Percentiles rank a stretch among this genome's conserved stretches.
These are phyloP conservation scores for Phytophthora pluvialis DNA, from an alignment of 352 stramenopile species.

Conservation along the genomic window DNA sequence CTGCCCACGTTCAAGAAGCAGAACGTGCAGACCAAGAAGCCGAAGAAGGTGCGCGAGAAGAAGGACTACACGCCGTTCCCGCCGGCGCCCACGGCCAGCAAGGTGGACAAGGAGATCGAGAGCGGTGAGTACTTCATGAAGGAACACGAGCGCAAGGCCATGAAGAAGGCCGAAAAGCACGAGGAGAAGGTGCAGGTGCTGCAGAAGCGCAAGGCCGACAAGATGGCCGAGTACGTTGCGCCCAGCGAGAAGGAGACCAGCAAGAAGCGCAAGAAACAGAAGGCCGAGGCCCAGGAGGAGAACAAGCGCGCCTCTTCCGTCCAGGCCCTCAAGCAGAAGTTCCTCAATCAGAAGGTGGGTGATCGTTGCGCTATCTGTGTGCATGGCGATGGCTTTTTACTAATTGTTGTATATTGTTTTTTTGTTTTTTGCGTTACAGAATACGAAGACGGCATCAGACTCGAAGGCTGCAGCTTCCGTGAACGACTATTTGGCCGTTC, in stretches of 20 bases:
- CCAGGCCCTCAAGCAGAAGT: conserved; percentile 83
- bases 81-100: conserved; percentile 93
- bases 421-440: conserved; percentile 33
- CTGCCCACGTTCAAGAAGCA: conserved; percentile 99
- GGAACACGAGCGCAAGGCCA: conserved; percentile 93
- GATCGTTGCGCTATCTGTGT: not conserved
- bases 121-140: conserved; percentile 99
- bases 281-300: conserved; percentile 45
- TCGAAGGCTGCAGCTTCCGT: conserved; percentile 42
- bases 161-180: conserved; percentile 92
- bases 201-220: conserved; percentile 77
- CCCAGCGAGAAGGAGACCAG: conserved; percentile 77
- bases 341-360: conserved; percentile 76
- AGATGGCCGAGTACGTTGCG: conserved; percentile 75
- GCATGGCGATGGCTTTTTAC: not conserved
- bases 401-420: conserved; percentile 13
- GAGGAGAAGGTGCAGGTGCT: conserved; percentile 63
- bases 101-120: conserved; percentile 99
- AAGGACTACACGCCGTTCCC: conserved; percentile 99
- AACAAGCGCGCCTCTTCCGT: conserved; percentile 64
- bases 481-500: conserved; percentile 73
- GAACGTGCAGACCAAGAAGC: conserved; percentile 98
- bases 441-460: conserved; percentile 43
- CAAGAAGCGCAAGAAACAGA: conserved; percentile 86
- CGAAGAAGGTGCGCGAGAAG: conserved; percentile 90